These are phyloP conservation scores for Lunularia cruciata DNA, from an alignment of 225 moss, liverwort and hornwort species.

Conservation along the genomic window DNA sequence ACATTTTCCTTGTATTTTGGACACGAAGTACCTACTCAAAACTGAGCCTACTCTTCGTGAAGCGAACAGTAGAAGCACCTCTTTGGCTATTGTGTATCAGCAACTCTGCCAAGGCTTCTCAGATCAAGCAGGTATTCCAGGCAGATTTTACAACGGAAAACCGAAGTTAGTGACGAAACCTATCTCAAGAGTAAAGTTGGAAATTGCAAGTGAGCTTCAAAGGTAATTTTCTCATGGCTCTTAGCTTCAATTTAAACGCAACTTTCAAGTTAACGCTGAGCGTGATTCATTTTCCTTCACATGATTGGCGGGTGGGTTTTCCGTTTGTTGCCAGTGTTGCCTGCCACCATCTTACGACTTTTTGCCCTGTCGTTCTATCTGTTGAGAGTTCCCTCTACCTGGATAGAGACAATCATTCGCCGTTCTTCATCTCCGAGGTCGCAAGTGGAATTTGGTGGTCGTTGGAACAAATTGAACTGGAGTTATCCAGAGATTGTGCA, in stretches of 20 bases:
- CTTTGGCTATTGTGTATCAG: conserved; percentile 76
- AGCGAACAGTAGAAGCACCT: conserved; percentile 66
- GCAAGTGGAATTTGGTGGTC: no score
- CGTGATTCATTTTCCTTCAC: no score
- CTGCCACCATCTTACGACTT: no score
- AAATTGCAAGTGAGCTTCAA: conserved; percentile 74
- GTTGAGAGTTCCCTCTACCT: no score
- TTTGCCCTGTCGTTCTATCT: no score
- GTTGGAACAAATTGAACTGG: no score
- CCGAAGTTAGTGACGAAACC: conserved; percentile 56
- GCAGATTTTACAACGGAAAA: conserved; percentile 69
- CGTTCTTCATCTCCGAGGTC: no score
- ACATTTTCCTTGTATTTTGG: conserved; percentile 73
- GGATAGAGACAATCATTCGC: no score
- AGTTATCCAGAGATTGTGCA: no score
- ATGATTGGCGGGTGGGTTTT: no score
- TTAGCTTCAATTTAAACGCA: background rate
- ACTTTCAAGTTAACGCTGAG: no score
- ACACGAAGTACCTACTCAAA: conserved; percentile 82
- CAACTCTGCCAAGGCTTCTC: conserved; percentile 81
- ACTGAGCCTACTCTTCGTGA: conserved; percentile 69
- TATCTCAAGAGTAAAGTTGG: conserved; percentile 68
- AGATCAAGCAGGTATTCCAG: conserved; percentile 62
- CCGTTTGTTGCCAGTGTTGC: no score
- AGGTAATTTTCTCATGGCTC: conserved; percentile 28